phyloP scores from a whole-genome alignment of 208 protist genomes.

The Trypanosoma congolense region DNA sequence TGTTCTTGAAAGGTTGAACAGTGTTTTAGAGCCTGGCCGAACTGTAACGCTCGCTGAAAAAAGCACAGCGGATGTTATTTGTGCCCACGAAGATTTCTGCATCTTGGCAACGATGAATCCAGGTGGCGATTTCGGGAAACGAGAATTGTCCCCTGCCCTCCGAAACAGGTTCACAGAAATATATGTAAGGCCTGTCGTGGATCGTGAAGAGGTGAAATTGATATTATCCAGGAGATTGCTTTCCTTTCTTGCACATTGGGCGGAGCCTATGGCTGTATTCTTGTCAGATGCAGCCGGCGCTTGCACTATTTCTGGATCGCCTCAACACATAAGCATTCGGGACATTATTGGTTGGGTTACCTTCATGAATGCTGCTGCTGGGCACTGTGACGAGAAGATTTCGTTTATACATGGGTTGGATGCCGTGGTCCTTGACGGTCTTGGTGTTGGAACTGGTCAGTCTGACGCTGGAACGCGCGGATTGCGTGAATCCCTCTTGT shows the following conservation, averaged over 20 bases:
- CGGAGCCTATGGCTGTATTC: slow-evolving; percentile 66
- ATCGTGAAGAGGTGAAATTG: slow-evolving; percentile 86
- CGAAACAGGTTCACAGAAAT: slow-evolving; percentile 99
- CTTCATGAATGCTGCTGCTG: slow-evolving; percentile 92
- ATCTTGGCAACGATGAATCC: slow-evolving; percentile 99
- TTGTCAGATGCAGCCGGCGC: slow-evolving; percentile 54
- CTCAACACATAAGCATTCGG: slow-evolving; percentile 89
- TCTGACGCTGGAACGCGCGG: slow-evolving; percentile 5
- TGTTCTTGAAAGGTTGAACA: slow-evolving; percentile 99
- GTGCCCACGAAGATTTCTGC: slow-evolving; percentile 89
- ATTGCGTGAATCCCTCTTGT: slow-evolving; percentile 21
- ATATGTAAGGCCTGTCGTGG: slow-evolving; percentile 94
- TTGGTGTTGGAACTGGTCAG: slow-evolving; percentile 86
- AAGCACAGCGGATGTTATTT: slow-evolving; percentile 82
- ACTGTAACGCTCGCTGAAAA: slow-evolving; percentile 97
- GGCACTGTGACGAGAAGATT: slow-evolving; percentile 47
- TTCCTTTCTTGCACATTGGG: slow-evolving; percentile 43
- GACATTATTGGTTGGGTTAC: slow-evolving; percentile 95
- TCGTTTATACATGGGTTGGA: slow-evolving; percentile 95
- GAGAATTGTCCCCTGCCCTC: slow-evolving; percentile 99
- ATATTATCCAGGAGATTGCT: slow-evolving; percentile 88
- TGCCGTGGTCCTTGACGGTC: slow-evolving; percentile 94
- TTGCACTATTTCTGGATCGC: slow-evolving; percentile 30
- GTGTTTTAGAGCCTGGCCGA: slow-evolving; percentile 97
- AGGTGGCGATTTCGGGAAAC: slow-evolving; percentile 99